These are phyloP conservation scores for Exophiala dermatitidis DNA, from an alignment of 2,329 filamentous ascomycete species.

Conservation along the genomic window DNA sequence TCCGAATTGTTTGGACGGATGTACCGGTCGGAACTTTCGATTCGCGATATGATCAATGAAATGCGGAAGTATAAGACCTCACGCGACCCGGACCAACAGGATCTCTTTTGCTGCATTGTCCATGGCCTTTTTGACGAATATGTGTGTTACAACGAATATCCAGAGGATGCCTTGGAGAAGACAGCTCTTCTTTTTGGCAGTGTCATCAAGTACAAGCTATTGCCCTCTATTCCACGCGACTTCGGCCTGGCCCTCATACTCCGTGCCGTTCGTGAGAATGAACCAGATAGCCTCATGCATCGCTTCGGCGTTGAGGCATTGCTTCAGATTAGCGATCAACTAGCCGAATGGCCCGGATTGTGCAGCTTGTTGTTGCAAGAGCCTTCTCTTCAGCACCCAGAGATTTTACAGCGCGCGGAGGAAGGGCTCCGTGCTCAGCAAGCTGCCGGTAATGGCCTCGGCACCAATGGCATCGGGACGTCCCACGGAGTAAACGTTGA, in stretches of 20 bases:
- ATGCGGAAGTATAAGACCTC: conserved; percentile 85
- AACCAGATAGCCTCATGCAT: conserved; percentile 84
- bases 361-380: conserved; percentile 79
- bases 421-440: conserved; percentile 60
- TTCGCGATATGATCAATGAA: conserved; percentile 75
- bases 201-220: conserved; percentile 87
- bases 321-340: conserved; percentile 73
- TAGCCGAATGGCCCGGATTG: conserved; percentile 92
- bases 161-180: conserved; percentile 88
- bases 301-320: conserved; percentile 95
- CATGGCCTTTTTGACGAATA: conserved; percentile 97
- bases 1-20: conserved; percentile 97
- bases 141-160: conserved; percentile 89
- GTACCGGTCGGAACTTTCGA: conserved; percentile 85
- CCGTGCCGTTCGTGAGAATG: conserved; percentile 84
- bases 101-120: conserved; percentile 97
- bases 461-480: conserved; percentile 33
- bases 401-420: conserved; percentile 74
- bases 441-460: conserved; percentile 44
- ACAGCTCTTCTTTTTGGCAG: conserved; percentile 95
- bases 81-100: conserved; percentile 73
- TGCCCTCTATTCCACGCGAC: conserved; percentile 82
- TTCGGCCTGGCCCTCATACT: conserved; percentile 96
- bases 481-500: conserved; percentile 66
- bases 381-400: conserved; percentile 72